Conservation (phyloP, 352 stramenopile species). For the Globisporangium paroecandrum region DNA sequence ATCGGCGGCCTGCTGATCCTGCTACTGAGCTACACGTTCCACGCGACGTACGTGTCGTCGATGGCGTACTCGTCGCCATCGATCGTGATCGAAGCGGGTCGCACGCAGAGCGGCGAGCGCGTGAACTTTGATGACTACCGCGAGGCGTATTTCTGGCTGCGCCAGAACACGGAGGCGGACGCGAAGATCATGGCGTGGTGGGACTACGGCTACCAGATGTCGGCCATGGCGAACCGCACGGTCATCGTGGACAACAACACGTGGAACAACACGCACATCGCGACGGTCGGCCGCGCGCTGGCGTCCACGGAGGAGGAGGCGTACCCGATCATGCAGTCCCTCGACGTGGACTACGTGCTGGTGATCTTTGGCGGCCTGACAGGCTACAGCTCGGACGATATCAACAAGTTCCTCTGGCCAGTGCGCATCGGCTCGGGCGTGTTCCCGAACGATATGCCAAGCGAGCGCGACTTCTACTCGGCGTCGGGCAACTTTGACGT, state of each 20-base stretch:
- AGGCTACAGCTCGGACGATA: slow-evolving; percentile 86
- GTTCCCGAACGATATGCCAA: slow-evolving; percentile 82
- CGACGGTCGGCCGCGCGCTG: slow-evolving; percentile 89
- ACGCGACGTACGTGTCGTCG: slow-evolving; percentile 87
- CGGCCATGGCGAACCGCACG: slow-evolving; percentile 88
- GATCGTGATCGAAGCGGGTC: slow-evolving; percentile 89
- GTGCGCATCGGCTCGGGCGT: slow-evolving; percentile 88
- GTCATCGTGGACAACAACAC: slow-evolving; percentile 94
- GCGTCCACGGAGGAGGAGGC: slow-evolving; percentile 84
- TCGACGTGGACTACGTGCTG: slow-evolving; percentile 93
- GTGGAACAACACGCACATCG: slow-evolving; percentile 97
- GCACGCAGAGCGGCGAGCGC: slow-evolving; percentile 62
- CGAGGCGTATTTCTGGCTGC: slow-evolving; percentile 91
- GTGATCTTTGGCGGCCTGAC: slow-evolving; percentile 89
- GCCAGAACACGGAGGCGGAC: slow-evolving; percentile 88
- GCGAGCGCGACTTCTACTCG: slow-evolving; percentile 87
- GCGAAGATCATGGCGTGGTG: slow-evolving; percentile 89
- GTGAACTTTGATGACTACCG: slow-evolving; percentile 97
- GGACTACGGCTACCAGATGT: slow-evolving; percentile 93
- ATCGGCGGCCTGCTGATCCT: slow-evolving; percentile 62
- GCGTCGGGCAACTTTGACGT: slow-evolving; percentile 81
- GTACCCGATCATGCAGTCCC: slow-evolving; percentile 85
- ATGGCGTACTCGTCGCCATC: slow-evolving; percentile 91
- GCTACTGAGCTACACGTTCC: slow-evolving; percentile 85
- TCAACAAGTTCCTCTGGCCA: slow-evolving; percentile 94